Evolutionary conservation across 140 eudicot genomes (phyloP).

Genomic region (Senecio squalidus): DNA sequence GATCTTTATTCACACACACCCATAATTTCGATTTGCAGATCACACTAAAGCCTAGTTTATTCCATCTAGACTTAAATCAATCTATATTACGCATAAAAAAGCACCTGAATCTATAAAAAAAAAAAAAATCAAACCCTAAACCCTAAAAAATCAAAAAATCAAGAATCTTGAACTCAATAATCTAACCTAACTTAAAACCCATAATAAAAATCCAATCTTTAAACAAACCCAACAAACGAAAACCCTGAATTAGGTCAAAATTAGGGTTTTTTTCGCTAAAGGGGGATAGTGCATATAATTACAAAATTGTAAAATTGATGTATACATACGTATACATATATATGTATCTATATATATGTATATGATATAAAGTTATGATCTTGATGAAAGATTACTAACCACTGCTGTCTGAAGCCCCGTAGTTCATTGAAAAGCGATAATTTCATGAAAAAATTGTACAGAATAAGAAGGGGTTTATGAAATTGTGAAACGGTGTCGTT

Average conservation of each 20-base stretch:
- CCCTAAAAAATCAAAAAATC: conserved; percentile 22
- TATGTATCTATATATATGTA: too few species aligned
- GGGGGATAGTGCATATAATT: neutral
- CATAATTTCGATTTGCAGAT: too few species aligned
- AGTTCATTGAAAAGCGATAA: conserved; percentile 34
- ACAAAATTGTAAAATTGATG: neutral
- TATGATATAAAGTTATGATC: conserved; percentile 18
- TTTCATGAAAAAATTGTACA: conserved; percentile 28
- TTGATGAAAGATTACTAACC: conserved; percentile 30
- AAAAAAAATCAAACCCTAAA: conserved; percentile 30
- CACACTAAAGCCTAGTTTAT: too few species aligned
- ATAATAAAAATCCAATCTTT: neutral
- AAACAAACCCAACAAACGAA: neutral
- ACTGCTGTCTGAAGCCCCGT: conserved; percentile 49
- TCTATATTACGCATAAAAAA: too few species aligned
- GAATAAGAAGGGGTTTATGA: neutral
- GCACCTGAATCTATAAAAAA: too few species aligned
- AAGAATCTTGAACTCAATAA: conserved; percentile 14
- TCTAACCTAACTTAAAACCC: conserved; percentile 14
- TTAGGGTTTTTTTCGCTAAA: conserved; percentile 10
- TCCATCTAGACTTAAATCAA: too few species aligned
- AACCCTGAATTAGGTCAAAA: neutral
- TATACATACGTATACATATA: too few species aligned
- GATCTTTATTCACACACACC: too few species aligned
- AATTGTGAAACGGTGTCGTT: neutral